A percentile compares a stretch with the other conserved stretches of the same genome.
Evolutionary conservation across 129 eudicot genomes (phyloP).

Genomic region (Chrysanthemum lavandulifolium): DNA sequence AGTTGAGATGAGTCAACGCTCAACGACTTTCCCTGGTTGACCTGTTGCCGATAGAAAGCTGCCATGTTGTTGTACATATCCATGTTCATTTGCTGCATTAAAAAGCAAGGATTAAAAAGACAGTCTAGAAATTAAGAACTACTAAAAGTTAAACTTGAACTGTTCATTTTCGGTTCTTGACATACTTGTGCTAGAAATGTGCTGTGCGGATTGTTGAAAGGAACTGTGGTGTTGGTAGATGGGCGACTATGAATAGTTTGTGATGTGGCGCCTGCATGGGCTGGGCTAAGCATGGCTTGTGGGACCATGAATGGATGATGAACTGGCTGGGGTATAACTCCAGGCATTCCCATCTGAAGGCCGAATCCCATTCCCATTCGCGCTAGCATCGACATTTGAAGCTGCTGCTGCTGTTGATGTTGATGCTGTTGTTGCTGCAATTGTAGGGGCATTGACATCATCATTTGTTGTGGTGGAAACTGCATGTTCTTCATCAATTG

Average conservation of each 20-base stretch:
- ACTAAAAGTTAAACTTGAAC: background rate
- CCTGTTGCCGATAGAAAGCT: constrained; percentile 56
- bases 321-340: constrained; percentile 45
- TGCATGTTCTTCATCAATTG: constrained; percentile 73
- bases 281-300: constrained; percentile 37
- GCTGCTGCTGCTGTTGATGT: constrained; percentile 48
- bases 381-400: constrained; percentile 78
- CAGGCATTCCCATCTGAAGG: constrained; percentile 57
- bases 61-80: constrained; percentile 82
- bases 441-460: constrained; percentile 50
- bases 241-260: constrained; percentile 38
- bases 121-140: background rate
- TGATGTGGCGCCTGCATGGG: constrained; percentile 32
- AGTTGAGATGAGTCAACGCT: constrained; percentile 32
- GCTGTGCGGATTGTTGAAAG: constrained; percentile 48
- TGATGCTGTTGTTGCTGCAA: constrained; percentile 40
- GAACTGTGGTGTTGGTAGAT: constrained; percentile 34
- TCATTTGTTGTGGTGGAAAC: constrained; percentile 47
- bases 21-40: constrained; percentile 37
- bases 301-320: constrained; percentile 39
- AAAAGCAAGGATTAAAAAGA: background rate
- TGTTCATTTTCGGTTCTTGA: background rate
- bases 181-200: constrained; percentile 69
- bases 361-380: constrained; percentile 82
- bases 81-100: constrained; percentile 70